Conservation (phyloP, 805 yeast species). For the Cyberlindnera amylophila region DNA sequence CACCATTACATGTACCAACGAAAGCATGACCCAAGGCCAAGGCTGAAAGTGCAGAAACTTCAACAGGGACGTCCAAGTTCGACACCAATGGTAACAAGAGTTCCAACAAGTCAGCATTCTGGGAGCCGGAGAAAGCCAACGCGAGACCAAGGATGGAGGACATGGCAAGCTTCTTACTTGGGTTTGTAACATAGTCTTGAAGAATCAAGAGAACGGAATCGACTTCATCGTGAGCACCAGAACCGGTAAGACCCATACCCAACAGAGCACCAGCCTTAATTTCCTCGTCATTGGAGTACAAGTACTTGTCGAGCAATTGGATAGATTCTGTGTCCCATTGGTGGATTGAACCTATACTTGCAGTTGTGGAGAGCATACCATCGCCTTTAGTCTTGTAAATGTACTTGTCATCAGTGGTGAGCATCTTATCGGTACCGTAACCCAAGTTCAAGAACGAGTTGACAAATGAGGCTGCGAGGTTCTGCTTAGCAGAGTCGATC, state of each 20-base stretch:
- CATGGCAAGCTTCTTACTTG: conserved; percentile 60
- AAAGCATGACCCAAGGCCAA: conserved; percentile 90
- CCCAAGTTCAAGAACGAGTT: conserved; percentile 91
- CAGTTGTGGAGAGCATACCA: conserved; percentile 90
- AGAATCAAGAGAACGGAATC: conserved; percentile 87
- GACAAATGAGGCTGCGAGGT: conserved; percentile 91
- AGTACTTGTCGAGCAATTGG: conserved; percentile 82
- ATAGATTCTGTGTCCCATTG: conserved; percentile 95
- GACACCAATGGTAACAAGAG: conserved; percentile 78
- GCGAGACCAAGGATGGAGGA: conserved; percentile 91
- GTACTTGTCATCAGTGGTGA: conserved; percentile 80
- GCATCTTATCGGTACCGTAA: conserved; percentile 77
- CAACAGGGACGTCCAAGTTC: conserved; percentile 70
- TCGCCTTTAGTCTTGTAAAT: conserved; percentile 87
- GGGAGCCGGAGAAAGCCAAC: conserved; percentile 91
- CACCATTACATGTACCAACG: conserved; percentile 95
- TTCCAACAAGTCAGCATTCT: conserved; percentile 76
- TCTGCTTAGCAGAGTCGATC: conserved; percentile 91
- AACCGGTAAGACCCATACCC: conserved; percentile 89
- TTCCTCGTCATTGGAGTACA: conserved; percentile 81
- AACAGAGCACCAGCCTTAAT: conserved; percentile 94
- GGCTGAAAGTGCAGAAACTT: conserved; percentile 81
- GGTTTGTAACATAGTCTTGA: conserved; percentile 73
- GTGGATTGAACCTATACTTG: conserved; percentile 82
- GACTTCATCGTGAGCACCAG: conserved; percentile 93